These are phyloP conservation scores for Rutstroemia sp. DNA, from an alignment of 2,329 filamentous ascomycete genomes.

Conservation along the genomic window DNA sequence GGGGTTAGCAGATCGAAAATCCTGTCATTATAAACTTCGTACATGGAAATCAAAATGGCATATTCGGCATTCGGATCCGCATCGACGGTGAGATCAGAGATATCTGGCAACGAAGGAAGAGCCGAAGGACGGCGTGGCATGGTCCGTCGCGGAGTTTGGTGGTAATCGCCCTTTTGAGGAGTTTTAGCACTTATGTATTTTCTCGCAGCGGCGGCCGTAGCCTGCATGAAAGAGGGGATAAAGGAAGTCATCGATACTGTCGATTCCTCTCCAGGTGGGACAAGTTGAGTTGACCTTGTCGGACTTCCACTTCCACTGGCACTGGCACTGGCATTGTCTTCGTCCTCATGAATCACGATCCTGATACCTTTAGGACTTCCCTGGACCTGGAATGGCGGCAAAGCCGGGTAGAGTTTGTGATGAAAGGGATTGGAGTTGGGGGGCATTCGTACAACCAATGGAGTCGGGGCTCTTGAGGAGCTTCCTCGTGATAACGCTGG, in stretches of 20 bases:
- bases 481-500: constrained; percentile 47
- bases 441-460: constrained; percentile 53
- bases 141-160: constrained; percentile 48
- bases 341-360: constrained; percentile 13
- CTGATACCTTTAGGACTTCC: constrained; percentile 27
- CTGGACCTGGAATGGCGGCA: constrained; percentile 14
- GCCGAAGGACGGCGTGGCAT: constrained; percentile 62
- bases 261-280: neutral
- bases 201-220: constrained; percentile 26
- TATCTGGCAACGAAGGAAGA: constrained; percentile 66
- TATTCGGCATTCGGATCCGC: constrained; percentile 70
- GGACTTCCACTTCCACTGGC: constrained; percentile 1
- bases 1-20: constrained; percentile 87
- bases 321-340: constrained; percentile 11
- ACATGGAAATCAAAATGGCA: constrained; percentile 89
- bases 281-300: too few species aligned
- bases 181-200: constrained; percentile 29
- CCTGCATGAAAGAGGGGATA: constrained; percentile 27
- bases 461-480: constrained; percentile 57
- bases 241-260: constrained; percentile 12
- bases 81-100: constrained; percentile 61
- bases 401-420: constrained; percentile 18
- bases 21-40: constrained; percentile 97
- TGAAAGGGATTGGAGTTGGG: constrained; percentile 12
- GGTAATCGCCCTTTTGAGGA: constrained; percentile 44